Evolutionary conservation across 352 stramenopile genomes (phyloP).

Genomic region (Saprolegnia parasitica): DNA sequence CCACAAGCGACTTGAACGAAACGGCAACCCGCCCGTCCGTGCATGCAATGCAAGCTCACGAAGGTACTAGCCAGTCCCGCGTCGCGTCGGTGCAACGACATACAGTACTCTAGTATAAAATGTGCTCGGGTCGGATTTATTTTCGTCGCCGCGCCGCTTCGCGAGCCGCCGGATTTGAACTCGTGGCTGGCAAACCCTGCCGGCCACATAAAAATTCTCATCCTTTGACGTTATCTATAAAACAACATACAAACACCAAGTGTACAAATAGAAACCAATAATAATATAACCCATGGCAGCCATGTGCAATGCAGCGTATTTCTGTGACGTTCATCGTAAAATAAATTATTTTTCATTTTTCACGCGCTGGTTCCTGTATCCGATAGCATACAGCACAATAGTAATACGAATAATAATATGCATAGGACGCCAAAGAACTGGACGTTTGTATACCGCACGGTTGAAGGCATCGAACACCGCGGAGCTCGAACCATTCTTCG

Average conservation of each 20-base stretch:
- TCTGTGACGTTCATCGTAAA: background rate
- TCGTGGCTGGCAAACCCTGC: background rate
- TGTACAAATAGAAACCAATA: background rate
- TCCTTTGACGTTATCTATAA: background rate
- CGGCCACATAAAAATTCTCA: slow-evolving; percentile 1
- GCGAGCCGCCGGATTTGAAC: background rate
- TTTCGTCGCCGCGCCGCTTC: background rate
- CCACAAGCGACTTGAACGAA: no score
- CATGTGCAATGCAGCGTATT: background rate
- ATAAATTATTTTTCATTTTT: background rate
- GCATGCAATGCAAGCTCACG: no score
- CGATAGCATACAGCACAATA: background rate
- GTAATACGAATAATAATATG: background rate
- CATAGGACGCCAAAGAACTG: background rate
- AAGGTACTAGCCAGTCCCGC: no score
- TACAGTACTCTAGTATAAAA: no score
- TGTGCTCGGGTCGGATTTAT: no score
- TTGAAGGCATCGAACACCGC: background rate
- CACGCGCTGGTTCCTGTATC: background rate
- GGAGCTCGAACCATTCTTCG: background rate
- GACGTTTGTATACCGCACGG: background rate
- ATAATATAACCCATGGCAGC: background rate
- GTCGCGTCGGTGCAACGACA: no score
- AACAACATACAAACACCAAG: background rate
- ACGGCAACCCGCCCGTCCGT: no score